Conservation (phyloP, 2,329 filamentous ascomycete species). For the Clarireedia paspali region DNA sequence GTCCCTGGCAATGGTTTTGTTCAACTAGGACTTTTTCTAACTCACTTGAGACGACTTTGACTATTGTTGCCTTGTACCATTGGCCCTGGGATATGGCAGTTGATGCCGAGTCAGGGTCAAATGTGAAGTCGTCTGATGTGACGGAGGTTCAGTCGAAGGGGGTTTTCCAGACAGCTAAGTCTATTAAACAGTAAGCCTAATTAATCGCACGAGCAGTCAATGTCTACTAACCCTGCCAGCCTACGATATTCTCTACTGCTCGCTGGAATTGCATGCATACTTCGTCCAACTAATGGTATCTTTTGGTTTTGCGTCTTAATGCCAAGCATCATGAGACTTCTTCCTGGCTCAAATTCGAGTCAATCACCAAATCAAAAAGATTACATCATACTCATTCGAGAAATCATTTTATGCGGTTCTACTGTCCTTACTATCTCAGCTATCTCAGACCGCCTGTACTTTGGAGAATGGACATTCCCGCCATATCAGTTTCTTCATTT, state of each 20-base stretch:
- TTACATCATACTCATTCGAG: conserved; percentile 48
- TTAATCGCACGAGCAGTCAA: background rate
- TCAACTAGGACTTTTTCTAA: conserved; percentile 92
- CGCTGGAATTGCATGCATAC: conserved; percentile 73
- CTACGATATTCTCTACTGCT: conserved; percentile 60
- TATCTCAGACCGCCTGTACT: conserved; percentile 69
- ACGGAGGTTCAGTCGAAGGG: background rate
- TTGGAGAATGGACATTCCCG: conserved; percentile 80
- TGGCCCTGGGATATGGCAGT: conserved; percentile 78
- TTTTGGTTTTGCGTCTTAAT: conserved; percentile 69
- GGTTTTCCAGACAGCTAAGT: conserved; percentile 22
- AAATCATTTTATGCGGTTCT: conserved; percentile 58
- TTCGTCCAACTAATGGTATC: conserved; percentile 83
- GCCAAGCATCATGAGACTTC: conserved; percentile 36
- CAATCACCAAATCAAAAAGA: conserved; percentile 16
- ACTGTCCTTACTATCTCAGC: conserved; percentile 56
- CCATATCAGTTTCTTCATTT: conserved; percentile 82
- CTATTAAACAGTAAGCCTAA: conserved; percentile 28
- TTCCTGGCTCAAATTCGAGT: background rate
- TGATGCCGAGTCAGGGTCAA: conserved; percentile 9
- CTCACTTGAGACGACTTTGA: conserved; percentile 83
- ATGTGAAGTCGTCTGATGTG: background rate
- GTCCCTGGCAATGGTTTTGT: conserved; percentile 95
- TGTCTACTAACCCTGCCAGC: conserved; percentile 28
- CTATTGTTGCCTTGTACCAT: conserved; percentile 66